Evolutionary conservation across 805 yeast species (phyloP), one percentile per base, ranked within the genome.

Genomic region (Saturnispora sekii): DNA sequence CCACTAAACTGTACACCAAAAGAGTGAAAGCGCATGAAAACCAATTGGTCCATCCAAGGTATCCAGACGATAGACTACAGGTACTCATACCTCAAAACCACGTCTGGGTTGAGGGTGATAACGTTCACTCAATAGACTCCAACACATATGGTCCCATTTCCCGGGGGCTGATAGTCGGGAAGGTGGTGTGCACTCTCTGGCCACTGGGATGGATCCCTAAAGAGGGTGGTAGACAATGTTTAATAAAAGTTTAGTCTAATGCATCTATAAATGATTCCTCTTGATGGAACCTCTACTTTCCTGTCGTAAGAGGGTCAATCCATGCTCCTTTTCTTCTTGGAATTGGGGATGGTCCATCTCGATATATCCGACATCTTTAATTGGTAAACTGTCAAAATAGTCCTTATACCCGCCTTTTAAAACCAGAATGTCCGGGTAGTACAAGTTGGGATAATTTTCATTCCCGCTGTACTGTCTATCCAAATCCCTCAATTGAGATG

Each of bases 41-140:
- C 18, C 95, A 88, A 52, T 57, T 68, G 4, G 70, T 89, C 0
- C 56, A 62, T 6, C 78, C 95, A 2, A 68, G 81, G 45, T 65
- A 70, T 35, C 81, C 80, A 17, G 86, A 85, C 56, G 87, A 94
- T 5, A 72, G 79, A 56, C 66, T 69, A 2, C 63, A 67, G 37
- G 79, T 81, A 5, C 61, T 65, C 31, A 66, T 90, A 2, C 96
- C 96, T 2, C 64, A 83, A 44, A 81, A 79, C 55, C 97, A 90
- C 58, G 53, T 86, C 6, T 90, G 97, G 97, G 88, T 88, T 0
- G 97, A 90, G 60, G 97, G 97, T 6, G 97, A 90, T 61, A 88
- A 86, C 58, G 62, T 76, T 12, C 90, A 82, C 55, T 81, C 95
- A 0, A 67, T 88, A 2, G 97, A 90, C 63, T 80, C 90, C 42